Percentiles rank a stretch among this genome's conserved stretches.
phyloP scores from a whole-genome alignment of 768 basidiomycete genomes.

The Boletus sp. region DNA sequence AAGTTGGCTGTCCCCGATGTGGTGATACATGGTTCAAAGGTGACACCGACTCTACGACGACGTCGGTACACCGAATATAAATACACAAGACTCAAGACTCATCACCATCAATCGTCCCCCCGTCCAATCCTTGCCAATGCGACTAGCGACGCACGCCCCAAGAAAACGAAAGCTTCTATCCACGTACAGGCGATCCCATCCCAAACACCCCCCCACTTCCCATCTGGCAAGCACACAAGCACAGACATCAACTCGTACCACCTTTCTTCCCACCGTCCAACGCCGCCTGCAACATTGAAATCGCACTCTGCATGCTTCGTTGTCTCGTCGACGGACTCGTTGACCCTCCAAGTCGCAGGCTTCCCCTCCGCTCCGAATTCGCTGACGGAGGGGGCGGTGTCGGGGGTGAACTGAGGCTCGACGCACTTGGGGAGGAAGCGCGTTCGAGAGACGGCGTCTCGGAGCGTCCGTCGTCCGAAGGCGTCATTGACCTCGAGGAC shows the following conservation, averaged over 20 bases:
- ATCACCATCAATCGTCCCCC: background rate
- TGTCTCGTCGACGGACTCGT: slow-evolving; percentile 22
- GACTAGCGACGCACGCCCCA: background rate
- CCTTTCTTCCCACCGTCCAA: slow-evolving; percentile 27
- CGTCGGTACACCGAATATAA: background rate
- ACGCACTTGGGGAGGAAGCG: slow-evolving; percentile 22
- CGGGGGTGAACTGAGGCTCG: slow-evolving; percentile 23
- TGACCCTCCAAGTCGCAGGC: slow-evolving; percentile 16
- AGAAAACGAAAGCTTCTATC: background rate
- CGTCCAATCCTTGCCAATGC: background rate
- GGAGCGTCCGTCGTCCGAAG: slow-evolving; percentile 35
- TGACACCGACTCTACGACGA: background rate
- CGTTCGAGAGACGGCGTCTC: slow-evolving; percentile 27
- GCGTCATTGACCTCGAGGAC: slow-evolving; percentile 11
- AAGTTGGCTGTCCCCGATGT: too few relatives aligned
- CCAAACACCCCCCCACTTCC: background rate
- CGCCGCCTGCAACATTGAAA: slow-evolving; percentile 29
- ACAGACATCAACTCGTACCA: slow-evolving; percentile 6
- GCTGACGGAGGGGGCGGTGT: slow-evolving; percentile 23
- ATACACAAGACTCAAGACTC: background rate
- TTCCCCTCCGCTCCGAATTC: slow-evolving; percentile 16
- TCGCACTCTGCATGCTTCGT: slow-evolving; percentile 20
- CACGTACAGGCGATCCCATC: background rate
- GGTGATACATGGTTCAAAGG: too few relatives aligned
- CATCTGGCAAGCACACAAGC: background rate